Evolutionary conservation across 139 green algal species (phyloP), one percentile per base, ranked within the genome.

Genomic region (Chlorella sp.): DNA sequence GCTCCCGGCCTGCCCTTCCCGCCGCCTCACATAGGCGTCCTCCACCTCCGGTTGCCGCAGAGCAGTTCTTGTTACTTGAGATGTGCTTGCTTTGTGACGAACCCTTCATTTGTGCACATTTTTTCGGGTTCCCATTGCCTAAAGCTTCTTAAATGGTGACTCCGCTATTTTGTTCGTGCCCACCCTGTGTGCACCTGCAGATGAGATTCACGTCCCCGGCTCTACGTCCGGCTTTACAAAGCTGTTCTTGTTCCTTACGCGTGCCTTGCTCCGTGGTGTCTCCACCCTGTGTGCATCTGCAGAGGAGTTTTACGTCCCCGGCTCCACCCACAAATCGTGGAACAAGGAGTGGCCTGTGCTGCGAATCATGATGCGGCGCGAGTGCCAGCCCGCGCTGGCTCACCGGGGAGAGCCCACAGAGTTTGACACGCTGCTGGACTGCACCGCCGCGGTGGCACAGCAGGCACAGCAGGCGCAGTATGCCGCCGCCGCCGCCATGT

Each of bases 231-330:
- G 71, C 71, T 53, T 16, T 36, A 82, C 76, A 57, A 57, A 9
- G 9, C 48, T 9, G 9, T 71, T 14, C 64, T 71, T 14, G 21
- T 28, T 68, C 60, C 64, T 28, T 18, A 26, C 2, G 21, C 5
- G 21, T 18, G 64, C 37, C 3, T 82, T n/a, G 32, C 15, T 53
- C 4, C 34, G 3, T 53, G 30, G 16, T 22, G 9, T 57, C 30
- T 16, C 42, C 36, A 21, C 37, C 83, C 24, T 11, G n/a, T n/a
- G 36, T 0, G 11, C 66, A 21, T 0, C 18, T 12, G 28, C 83
- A 88, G 86, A 90, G 88, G 71, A 86, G 48, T 94, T 94, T 66
- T 92, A 91, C 71, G 79, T 93, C 30, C 92, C 92, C 0, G 92
- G 92, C 3, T 60, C 53, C 34, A 83, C 60, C 64, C 76, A 90